These are phyloP conservation scores for Kluyveromyces marxianus DNA, from an alignment of 1,139 yeast species.

Conservation along the genomic window DNA sequence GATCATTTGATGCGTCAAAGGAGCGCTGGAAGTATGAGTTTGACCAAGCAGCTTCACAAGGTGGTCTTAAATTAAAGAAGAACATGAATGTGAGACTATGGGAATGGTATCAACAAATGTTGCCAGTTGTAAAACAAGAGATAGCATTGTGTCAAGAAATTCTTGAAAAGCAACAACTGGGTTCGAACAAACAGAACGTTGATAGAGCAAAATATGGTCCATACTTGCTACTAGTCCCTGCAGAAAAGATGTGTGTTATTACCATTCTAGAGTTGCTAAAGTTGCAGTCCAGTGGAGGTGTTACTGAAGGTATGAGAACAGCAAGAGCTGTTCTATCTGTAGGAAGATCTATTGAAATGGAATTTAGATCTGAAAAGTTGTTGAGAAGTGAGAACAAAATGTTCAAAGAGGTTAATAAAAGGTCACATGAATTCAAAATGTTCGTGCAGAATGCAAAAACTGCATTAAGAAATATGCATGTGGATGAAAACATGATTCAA, in stretches of 20 bases:
- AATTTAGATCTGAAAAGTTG: slow-evolving; percentile 63
- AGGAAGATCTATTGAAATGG: slow-evolving; percentile 79
- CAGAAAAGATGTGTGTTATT: slow-evolving; percentile 77
- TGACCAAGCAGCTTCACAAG: slow-evolving; percentile 60
- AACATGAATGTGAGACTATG: slow-evolving; percentile 68
- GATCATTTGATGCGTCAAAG: slow-evolving; percentile 78
- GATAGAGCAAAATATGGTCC: slow-evolving; percentile 73
- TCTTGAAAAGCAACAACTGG: slow-evolving; percentile 4
- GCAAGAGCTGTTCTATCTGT: slow-evolving; percentile 76
- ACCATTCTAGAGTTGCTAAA: slow-evolving; percentile 77
- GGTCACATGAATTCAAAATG: slow-evolving; percentile 30
- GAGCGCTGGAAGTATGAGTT: slow-evolving; percentile 84
- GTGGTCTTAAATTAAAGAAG: slow-evolving; percentile 49
- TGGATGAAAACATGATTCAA: slow-evolving; percentile 33
- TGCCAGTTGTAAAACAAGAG: slow-evolving; percentile 54
- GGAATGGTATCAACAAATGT: slow-evolving; percentile 64
- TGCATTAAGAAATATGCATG: slow-evolving; percentile 30
- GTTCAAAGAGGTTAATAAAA: slow-evolving; percentile 34
- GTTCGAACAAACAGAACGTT: slow-evolving; percentile 17
- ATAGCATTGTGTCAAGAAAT: slow-evolving; percentile 17
- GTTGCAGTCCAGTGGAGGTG: slow-evolving; percentile 67
- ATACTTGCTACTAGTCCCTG: slow-evolving; percentile 58
- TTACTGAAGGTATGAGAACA: slow-evolving; percentile 77
- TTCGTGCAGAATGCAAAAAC: slow-evolving; percentile 31
- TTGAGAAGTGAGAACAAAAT: slow-evolving; percentile 51